Evolutionary conservation across 1,139 yeast species (phyloP).

Genomic region (Taphrina communis): DNA sequence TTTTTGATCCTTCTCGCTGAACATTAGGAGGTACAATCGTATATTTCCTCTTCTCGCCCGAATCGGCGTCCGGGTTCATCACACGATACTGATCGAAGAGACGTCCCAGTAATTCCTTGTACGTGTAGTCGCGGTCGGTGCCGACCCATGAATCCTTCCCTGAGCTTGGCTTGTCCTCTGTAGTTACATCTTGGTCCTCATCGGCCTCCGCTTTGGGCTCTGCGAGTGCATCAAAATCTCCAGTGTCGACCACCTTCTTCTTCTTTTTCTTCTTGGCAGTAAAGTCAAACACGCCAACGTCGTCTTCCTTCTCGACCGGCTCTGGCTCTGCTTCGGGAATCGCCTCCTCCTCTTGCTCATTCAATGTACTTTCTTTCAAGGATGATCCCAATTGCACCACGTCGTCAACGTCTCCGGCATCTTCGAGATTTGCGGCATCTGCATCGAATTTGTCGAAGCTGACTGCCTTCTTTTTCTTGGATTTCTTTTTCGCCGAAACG

Average conservation of each 20-base stretch:
- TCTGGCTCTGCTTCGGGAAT: slow-evolving; percentile 51
- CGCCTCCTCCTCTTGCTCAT: slow-evolving; percentile 53
- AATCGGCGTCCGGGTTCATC: slow-evolving; percentile 97
- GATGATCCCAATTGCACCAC: slow-evolving; percentile 46
- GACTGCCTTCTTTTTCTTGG: slow-evolving; percentile 52
- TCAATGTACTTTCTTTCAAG: slow-evolving; percentile 46
- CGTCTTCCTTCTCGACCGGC: slow-evolving; percentile 49
- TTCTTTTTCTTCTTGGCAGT: slow-evolving; percentile 62
- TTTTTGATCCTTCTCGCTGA: slow-evolving; percentile 96
- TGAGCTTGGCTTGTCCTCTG: slow-evolving; percentile 51
- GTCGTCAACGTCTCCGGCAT: slow-evolving; percentile 49
- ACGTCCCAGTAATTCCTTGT: slow-evolving; percentile 76
- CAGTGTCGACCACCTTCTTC: slow-evolving; percentile 65
- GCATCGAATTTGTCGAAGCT: slow-evolving; percentile 51
- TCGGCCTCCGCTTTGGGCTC: slow-evolving; percentile 64
- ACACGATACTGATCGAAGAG: slow-evolving; percentile 84
- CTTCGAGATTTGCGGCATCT: slow-evolving; percentile 53
- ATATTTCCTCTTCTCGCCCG: slow-evolving; percentile 90
- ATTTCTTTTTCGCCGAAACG: slow-evolving; percentile 79
- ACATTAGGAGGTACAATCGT: slow-evolving; percentile 98
- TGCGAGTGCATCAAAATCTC: slow-evolving; percentile 86
- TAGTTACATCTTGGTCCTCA: slow-evolving; percentile 47
- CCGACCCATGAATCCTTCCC: slow-evolving; percentile 51
- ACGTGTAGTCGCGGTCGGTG: slow-evolving; percentile 66
- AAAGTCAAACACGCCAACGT: slow-evolving; percentile 55